Evolutionary conservation across 106 monocot species (phyloP).

Genomic region (Allium fistulosum): DNA sequence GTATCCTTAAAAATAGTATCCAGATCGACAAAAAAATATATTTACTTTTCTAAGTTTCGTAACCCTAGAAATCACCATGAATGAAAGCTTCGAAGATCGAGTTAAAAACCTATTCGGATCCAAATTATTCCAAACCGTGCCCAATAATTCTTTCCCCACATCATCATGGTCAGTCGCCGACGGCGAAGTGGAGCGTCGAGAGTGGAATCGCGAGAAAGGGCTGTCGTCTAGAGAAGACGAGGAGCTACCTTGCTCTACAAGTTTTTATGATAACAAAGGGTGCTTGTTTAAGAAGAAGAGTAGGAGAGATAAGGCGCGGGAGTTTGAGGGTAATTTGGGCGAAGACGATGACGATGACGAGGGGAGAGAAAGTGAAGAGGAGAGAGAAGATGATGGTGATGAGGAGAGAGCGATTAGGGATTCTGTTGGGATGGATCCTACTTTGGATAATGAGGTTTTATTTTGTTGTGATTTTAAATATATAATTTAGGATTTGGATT

Average conservation of each 20-base stretch:
- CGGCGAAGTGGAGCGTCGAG: constrained; percentile 75
- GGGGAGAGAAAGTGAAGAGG: not conserved
- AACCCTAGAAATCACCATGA: not conserved
- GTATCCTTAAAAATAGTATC: no score
- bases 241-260: constrained; percentile 52
- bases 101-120: constrained; percentile 93
- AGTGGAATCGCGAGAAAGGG: constrained; percentile 65
- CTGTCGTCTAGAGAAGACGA: constrained; percentile 26
- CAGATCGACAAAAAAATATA: no score
- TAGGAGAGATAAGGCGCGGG: constrained; percentile 10
- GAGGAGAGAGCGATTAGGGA: constrained; percentile 27
- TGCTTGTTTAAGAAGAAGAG: constrained; percentile 10
- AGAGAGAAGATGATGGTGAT: constrained; percentile 23
- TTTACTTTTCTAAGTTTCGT: no score
- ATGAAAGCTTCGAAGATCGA: constrained; percentile 72
- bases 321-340: constrained; percentile 8
- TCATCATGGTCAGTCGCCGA: constrained; percentile 80
- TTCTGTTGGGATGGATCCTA: constrained; percentile 45
- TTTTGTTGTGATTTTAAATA: not conserved
- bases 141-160: constrained; percentile 57
- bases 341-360: constrained; percentile 23
- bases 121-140: constrained; percentile 63
- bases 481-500: no score
- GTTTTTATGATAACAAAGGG: constrained; percentile 26
- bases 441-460: constrained; percentile 46